Conservation (phyloP, 768 basidiomycete genomes). For the Tylopilus felleus region DNA sequence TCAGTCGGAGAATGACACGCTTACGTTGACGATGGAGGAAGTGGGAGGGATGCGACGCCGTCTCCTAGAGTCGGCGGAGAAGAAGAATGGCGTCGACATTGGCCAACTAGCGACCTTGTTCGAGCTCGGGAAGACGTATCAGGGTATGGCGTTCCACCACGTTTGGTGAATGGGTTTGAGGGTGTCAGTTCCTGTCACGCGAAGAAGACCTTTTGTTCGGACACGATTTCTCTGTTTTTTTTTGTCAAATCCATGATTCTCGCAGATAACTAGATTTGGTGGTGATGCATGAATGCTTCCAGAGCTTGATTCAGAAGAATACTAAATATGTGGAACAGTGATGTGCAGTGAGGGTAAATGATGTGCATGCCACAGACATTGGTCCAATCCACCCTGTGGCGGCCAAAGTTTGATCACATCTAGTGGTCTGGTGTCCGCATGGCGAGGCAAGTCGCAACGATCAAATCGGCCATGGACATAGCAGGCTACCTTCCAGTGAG, state of each 20-base stretch:
- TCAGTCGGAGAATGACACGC: conserved; percentile 1
- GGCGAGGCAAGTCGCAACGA: conserved; percentile 32
- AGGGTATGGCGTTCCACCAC: conserved; percentile 23
- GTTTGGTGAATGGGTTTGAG: conserved; percentile 18
- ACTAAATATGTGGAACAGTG: background rate
- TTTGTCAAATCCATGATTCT: background rate
- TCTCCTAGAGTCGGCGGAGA: conserved; percentile 9
- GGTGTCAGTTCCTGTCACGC: background rate
- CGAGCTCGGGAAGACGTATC: conserved; percentile 19
- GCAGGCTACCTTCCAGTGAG: conserved; percentile 17
- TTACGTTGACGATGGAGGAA: conserved; percentile 20
- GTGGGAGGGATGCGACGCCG: conserved; percentile 13
- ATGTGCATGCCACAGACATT: background rate
- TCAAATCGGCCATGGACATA: conserved; percentile 25
- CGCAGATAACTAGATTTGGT: background rate
- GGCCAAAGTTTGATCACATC: background rate
- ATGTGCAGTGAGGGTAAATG: conserved; percentile 4
- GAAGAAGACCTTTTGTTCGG: background rate
- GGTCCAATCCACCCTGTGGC: no score
- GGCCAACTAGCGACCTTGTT: conserved; percentile 19
- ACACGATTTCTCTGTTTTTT: background rate
- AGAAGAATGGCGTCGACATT: conserved; percentile 1
- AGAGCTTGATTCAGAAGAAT: background rate
- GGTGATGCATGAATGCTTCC: background rate
- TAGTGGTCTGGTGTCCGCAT: conserved; percentile 31